A percentile compares a stretch with the other conserved stretches of the same genome.
These are phyloP conservation scores for Candida peoriensis DNA, from an alignment of 805 yeast genomes.

Conservation along the genomic window DNA sequence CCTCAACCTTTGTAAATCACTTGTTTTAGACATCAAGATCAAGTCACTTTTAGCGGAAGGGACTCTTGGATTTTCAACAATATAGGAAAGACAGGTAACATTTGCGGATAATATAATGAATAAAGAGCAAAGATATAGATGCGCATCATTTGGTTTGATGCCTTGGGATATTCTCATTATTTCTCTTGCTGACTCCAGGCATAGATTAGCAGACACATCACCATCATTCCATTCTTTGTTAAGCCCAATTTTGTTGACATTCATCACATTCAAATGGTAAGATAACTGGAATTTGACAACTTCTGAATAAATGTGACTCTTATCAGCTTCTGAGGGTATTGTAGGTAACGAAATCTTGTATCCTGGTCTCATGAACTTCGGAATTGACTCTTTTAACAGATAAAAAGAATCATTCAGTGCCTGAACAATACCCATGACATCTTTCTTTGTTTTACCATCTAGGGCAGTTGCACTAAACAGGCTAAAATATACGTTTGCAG, in stretches of 20 bases:
- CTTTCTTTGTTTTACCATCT: slow-evolving; percentile 4
- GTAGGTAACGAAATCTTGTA: slow-evolving; percentile 5
- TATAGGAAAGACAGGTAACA: slow-evolving; percentile 4
- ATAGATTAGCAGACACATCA: slow-evolving; percentile 2
- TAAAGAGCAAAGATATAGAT: slow-evolving; percentile 2
- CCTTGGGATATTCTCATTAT: slow-evolving; percentile 5
- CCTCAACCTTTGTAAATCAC: slow-evolving; percentile 2
- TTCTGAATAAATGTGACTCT: not conserved
- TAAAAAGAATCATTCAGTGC: slow-evolving; percentile 4
- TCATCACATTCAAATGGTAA: slow-evolving; percentile 7
- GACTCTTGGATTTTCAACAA: slow-evolving; percentile 8
- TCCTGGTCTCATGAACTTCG: slow-evolving; percentile 12
- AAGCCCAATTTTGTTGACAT: slow-evolving; percentile 7
- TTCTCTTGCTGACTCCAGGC: slow-evolving; percentile 9
- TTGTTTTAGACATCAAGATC: slow-evolving; percentile 3
- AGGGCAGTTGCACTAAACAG: slow-evolving; percentile 11
- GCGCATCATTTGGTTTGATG: slow-evolving; percentile 1
- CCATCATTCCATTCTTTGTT: slow-evolving; percentile 8
- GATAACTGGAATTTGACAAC: slow-evolving; percentile 8
- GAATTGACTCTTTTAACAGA: slow-evolving; percentile 2
- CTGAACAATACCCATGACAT: slow-evolving; percentile 4
- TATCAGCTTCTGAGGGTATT: not conserved
- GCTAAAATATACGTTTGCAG: slow-evolving; percentile 3
- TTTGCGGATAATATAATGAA: slow-evolving; percentile 7
- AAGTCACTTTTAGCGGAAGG: slow-evolving; percentile 4